Base-by-base conservation (phyloP, 2,329 filamentous ascomycete genomes). In the Trichoderma sp. region DNA sequence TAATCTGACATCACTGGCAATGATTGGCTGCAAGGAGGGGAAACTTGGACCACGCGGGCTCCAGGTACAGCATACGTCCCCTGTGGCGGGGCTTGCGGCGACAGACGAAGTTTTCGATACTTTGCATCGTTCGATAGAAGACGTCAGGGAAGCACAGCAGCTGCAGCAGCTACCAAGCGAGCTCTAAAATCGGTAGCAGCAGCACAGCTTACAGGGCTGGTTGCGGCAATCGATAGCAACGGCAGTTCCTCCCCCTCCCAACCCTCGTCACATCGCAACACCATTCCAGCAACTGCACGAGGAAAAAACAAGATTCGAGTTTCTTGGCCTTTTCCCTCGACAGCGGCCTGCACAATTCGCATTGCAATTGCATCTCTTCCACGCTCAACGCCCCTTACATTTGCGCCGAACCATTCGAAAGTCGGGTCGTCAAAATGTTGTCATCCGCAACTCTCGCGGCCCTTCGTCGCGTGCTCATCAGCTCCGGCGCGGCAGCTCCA, bases 381-480 rank as follows among this genome's bases (percentile, higher is more conserved):
- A 26, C 20, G 9, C 1, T 17, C 28, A 17, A 6, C 20, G 6
- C 30, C 6, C 4, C 3, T 58, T 20, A 15, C 11, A 15, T 55
- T 32, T 58, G 53, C 11, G 71, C 73, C 59, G 3, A 57, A 7
- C 7, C 5, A n/a, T 62, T 62, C 26, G 4, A 58, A 36, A 50
- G 20, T 28, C 66, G n/a, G 11, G 59, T 15, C 30, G 28, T 26
- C 66, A 75, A 72, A 71, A 86, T 86, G 84, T 77, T 86, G 73
- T 81, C 80, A 66, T 78, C 80, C 34, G 77, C 85, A 73, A 80
- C 81, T 73, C 80, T 83, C 74, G 80, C 78, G 68, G 81, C 78
- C 68, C 77, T 79, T 72, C 79, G 79, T 76, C 82, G 82, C 74
- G 75, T 78, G 67, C 74, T 78, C 62, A 36, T 43, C 53, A 67